Base-by-base conservation (phyloP, 352 stramenopile genomes). In the Globisporangium emineosum region DNA sequence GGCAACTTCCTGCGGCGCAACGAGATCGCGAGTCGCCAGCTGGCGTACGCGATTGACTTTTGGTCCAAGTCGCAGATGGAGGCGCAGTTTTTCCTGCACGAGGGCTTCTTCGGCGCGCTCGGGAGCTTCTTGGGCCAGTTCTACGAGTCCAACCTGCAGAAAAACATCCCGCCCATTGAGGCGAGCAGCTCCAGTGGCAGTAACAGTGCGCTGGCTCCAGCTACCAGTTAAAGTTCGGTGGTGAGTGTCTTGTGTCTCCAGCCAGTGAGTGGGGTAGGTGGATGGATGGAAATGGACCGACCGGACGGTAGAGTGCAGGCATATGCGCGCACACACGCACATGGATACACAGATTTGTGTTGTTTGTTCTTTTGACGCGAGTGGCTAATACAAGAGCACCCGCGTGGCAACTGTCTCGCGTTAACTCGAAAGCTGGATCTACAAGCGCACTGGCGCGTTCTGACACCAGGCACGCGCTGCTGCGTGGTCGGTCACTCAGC, bases 1-100 rank as follows among this genome's bases (percentile, higher is more conserved):
- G 94, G 94, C 57, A 99, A 98, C 67, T 99, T 99, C 60, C 70
- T 99, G 60, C 90, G 97, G 47, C 86, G 98, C 55, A 99, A 99
- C 67, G 90, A 97, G 64, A 93, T 98, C 64, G 94, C 85, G 45
- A 94, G 74, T 43, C 79, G 88, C 32, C 80, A 93, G 63, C 74
- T 98, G 35, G 79, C 91, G 42, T 98, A 93, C 69, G 91, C 93
- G 8, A 99, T 99, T 75, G 86, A 98, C 66, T 99, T 98, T 74
- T 99, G 97, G 97, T 98, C 92, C 32, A 90, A 96, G 59, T 94
- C 94, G 33, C 69, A 75, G 40, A 90, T 96, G 75, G 76, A 96
- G 61, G 90, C 88, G 21, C 83, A 96, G 55, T 98, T 98, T 65
- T 94, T 98, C 60, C 83, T 92, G 64, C 96, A 98, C 76, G 95